These are phyloP conservation scores for Penicillium psychrofluorescens DNA, from an alignment of 495 filamentous ascomycete genomes.

Conservation along the genomic window DNA sequence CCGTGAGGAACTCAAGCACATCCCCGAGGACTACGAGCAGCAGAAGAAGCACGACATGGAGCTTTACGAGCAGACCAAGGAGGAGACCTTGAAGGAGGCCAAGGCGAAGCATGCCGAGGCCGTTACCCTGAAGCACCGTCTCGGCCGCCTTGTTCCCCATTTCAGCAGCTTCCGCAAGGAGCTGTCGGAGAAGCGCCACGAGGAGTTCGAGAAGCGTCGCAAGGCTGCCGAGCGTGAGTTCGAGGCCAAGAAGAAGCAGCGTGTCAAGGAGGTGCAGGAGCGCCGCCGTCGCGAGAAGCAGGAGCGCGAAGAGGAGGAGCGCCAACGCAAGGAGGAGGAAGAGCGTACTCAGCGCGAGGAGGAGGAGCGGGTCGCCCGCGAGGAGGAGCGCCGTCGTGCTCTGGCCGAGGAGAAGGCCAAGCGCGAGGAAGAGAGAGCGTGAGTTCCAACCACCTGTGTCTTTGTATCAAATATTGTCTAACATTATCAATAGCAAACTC, in stretches of 20 bases:
- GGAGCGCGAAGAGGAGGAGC: conserved; percentile 77
- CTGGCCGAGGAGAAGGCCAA: conserved; percentile 70
- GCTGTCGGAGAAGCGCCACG: conserved; percentile 76
- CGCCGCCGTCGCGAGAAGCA: conserved; percentile 63
- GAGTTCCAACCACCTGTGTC: conserved; percentile 18
- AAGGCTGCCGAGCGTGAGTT: conserved; percentile 84
- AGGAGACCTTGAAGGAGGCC: conserved; percentile 67
- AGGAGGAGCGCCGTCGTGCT: conserved; percentile 58
- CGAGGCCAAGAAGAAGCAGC: conserved; percentile 78
- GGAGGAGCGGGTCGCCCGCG: conserved; percentile 66
- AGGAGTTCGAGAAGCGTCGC: conserved; percentile 91
- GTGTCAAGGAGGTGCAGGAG: conserved; percentile 77
- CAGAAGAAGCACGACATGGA: conserved; percentile 77
- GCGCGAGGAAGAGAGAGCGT: conserved; percentile 78
- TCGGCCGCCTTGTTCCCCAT: conserved; percentile 67
- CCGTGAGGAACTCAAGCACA: conserved; percentile 87
- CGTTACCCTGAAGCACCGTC: conserved; percentile 84
- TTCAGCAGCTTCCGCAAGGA: conserved; percentile 79
- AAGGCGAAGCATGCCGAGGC: conserved; percentile 85
- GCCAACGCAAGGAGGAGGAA: conserved; percentile 68
- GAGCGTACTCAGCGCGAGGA: conserved; percentile 72
- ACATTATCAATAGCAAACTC: conserved; percentile 41
- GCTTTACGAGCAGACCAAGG: conserved; percentile 71
- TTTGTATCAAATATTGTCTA: conserved; percentile 11
- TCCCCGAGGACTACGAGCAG: conserved; percentile 74